Evolutionary conservation across 1,284 basidiomycete species (phyloP).

Genomic region (Cutaneotrichosporon cyanovorans): DNA sequence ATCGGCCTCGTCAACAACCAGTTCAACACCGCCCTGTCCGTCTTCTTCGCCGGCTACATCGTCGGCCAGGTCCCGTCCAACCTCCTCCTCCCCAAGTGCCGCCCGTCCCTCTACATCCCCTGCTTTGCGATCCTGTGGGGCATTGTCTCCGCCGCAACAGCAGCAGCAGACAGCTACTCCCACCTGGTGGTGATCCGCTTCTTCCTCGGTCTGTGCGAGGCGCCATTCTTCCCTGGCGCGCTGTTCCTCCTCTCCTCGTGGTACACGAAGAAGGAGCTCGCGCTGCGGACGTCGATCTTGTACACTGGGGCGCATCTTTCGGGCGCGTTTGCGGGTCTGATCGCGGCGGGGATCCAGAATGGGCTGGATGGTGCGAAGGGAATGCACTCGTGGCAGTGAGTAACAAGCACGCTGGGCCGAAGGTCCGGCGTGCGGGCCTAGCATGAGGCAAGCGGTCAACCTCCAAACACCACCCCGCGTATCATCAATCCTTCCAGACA

Average conservation of each 20-base stretch:
- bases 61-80: constrained; percentile 16
- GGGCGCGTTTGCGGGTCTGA: constrained; percentile 29
- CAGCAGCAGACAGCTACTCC: constrained; percentile 10
- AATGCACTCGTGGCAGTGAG: constrained; percentile 12
- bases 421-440: too few species aligned
- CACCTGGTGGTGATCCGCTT: constrained; percentile 22
- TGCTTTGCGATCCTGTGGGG: constrained; percentile 17
- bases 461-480: too few species aligned
- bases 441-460: too few species aligned
- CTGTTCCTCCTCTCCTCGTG: constrained; percentile 23
- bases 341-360: constrained; percentile 25
- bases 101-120: constrained; percentile 14
- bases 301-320: constrained; percentile 24
- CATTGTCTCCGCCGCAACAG: constrained; percentile 8
- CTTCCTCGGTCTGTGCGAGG: constrained; percentile 30
- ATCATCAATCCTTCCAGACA: too few species aligned
- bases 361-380: constrained; percentile 13
- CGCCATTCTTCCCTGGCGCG: constrained; percentile 30
- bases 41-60: constrained; percentile 43
- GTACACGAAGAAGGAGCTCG: constrained; percentile 22
- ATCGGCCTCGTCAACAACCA: constrained; percentile 27
- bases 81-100: constrained; percentile 4
- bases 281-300: constrained; percentile 17
- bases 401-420: too few species aligned
- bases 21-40: constrained; percentile 36